phyloP scores from a whole-genome alignment of 768 basidiomycete species.

The Russula sp. region DNA sequence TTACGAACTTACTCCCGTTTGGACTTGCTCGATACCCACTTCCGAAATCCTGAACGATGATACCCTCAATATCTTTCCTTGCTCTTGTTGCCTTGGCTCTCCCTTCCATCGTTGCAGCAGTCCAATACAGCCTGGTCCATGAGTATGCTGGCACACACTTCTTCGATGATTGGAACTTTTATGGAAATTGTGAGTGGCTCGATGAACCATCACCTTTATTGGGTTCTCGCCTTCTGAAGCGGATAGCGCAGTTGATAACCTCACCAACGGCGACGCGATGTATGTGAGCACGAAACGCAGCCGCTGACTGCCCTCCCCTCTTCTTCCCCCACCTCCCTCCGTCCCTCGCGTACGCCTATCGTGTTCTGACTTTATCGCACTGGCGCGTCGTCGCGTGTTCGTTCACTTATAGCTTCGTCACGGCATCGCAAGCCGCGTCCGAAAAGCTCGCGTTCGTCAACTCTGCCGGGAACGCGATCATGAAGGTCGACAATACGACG shows the following conservation, averaged over 20 bases:
- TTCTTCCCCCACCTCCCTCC: no score
- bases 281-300: conserved; percentile 24
- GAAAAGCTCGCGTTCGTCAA: conserved; percentile 57
- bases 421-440: conserved; percentile 35
- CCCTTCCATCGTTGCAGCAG: background rate
- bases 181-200: conserved; percentile 20
- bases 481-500: conserved; percentile 67
- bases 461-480: conserved; percentile 61
- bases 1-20: background rate
- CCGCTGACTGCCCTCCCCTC: no score
- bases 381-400: background rate
- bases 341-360: background rate
- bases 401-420: conserved; percentile 39
- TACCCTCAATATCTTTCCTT: background rate
- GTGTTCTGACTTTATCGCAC: background rate
- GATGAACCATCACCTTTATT: background rate
- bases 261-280: conserved; percentile 60
- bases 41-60: background rate
- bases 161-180: conserved; percentile 19
- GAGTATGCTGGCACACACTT: conserved; percentile 13
- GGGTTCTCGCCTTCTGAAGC: background rate
- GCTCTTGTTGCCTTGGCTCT: background rate
- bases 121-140: conserved; percentile 16
- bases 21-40: background rate
- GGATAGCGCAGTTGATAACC: conserved; percentile 46